Evolutionary conservation across 208 protist species (phyloP).

Genomic region (Leishmania braziliensis): DNA sequence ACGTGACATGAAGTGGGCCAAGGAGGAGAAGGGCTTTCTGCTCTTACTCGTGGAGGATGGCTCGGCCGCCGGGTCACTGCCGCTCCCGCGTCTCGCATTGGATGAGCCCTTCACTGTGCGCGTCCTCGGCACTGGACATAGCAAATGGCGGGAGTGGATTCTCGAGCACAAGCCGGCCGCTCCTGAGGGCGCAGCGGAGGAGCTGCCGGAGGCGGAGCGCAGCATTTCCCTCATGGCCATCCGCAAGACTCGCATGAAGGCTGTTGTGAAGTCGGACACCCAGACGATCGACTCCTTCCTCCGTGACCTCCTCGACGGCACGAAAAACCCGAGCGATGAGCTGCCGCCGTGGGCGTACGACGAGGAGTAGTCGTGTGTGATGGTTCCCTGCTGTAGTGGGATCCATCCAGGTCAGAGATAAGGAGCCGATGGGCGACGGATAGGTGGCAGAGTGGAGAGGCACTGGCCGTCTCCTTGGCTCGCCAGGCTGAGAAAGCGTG

Average conservation of each 20-base stretch:
- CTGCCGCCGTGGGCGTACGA: slow-evolving; percentile 39
- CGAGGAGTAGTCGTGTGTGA: slow-evolving; percentile 5
- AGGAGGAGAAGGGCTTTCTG: slow-evolving; percentile 71
- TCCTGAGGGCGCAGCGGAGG: slow-evolving; percentile 3
- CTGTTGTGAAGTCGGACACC: slow-evolving; percentile 44
- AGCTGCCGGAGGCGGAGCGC: slow-evolving; percentile 28
- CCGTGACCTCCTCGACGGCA: slow-evolving; percentile 67
- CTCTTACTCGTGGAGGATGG: slow-evolving; percentile 51
- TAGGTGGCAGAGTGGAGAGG: neutral
- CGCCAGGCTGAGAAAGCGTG: neutral
- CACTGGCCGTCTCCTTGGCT: neutral
- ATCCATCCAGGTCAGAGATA: neutral
- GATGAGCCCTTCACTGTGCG: slow-evolving; percentile 80
- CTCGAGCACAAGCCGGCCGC: slow-evolving; percentile 24
- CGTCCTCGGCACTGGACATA: slow-evolving; percentile 41
- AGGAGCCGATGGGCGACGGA: neutral
- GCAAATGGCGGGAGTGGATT: slow-evolving; percentile 60
- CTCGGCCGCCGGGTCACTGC: slow-evolving; percentile 25
- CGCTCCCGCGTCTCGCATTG: slow-evolving; percentile 42
- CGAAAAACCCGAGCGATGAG: slow-evolving; percentile 29
- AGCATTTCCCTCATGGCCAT: slow-evolving; percentile 48
- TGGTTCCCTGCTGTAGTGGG: neutral
- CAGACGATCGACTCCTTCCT: slow-evolving; percentile 51
- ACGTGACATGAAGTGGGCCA: slow-evolving; percentile 60
- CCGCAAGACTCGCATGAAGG: slow-evolving; percentile 59